Evolutionary conservation across 192 early-diverging fungal species (phyloP).

Genomic region (Paraglomus brasilianum): DNA sequence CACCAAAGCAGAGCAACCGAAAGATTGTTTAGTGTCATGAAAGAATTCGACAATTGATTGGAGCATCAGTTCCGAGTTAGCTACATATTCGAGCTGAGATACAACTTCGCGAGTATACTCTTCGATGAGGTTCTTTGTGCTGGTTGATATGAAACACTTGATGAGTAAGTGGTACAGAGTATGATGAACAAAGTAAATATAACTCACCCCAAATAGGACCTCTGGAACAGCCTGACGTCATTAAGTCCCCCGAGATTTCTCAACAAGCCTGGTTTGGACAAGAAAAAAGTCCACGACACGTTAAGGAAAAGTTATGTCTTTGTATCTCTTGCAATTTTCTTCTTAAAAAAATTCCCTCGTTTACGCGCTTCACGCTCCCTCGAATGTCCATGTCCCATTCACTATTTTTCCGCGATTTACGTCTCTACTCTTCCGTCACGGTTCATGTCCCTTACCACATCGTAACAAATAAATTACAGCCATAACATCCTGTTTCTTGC

Average conservation of each 20-base stretch:
- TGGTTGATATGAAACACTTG: conserved; percentile 20
- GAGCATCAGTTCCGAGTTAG: conserved; percentile 39
- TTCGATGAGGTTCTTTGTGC: conserved; percentile 74
- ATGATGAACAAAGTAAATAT: neutral
- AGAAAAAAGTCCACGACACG: no score
- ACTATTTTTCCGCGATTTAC: no score
- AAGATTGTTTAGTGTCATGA: conserved; percentile 70
- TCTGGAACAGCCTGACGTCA: conserved; percentile 59
- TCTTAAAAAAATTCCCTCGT: no score
- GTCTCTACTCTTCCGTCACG: no score
- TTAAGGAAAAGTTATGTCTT: no score
- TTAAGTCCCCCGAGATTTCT: conserved; percentile 73
- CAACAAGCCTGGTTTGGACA: conserved; percentile 49
- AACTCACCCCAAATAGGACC: conserved; percentile 57
- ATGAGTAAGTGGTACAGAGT: neutral
- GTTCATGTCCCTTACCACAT: conserved; percentile 47
- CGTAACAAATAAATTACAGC: conserved; percentile 63
- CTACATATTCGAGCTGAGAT: conserved; percentile 55
- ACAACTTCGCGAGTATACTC: conserved; percentile 74
- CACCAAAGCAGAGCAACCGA: conserved; percentile 72
- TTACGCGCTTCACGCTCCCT: no score
- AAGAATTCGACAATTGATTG: conserved; percentile 68
- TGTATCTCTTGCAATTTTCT: no score
- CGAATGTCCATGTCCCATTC: no score
- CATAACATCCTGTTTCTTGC: conserved; percentile 51